Conservation (phyloP, 805 yeast genomes). For the Candida insectorum region DNA sequence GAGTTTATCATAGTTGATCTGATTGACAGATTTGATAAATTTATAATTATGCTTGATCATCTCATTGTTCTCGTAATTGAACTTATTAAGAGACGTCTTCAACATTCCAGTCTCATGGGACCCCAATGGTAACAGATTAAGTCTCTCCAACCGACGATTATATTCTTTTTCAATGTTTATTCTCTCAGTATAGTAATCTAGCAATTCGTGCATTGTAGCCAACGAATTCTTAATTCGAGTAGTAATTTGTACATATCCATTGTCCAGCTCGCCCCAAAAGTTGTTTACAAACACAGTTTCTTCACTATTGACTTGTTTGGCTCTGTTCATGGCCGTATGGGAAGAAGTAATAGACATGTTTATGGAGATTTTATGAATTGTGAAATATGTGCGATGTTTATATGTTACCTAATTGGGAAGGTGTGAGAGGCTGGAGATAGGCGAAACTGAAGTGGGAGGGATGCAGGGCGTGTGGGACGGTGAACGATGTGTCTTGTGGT, state of each 20-base stretch:
- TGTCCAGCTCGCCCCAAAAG: constrained; percentile 63
- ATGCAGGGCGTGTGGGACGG: too few species aligned
- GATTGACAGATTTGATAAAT: constrained; percentile 49
- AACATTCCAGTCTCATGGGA: constrained; percentile 57
- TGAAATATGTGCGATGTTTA: constrained; percentile 4
- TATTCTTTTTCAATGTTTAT: constrained; percentile 72
- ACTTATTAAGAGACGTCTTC: constrained; percentile 54
- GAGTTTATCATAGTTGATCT: constrained; percentile 47
- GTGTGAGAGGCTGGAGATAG: not conserved
- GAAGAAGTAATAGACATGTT: not conserved
- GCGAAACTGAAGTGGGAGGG: too few species aligned
- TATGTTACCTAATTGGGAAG: constrained; percentile 10
- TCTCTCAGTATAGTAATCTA: constrained; percentile 37
- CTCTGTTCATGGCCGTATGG: not conserved
- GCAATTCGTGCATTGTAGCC: constrained; percentile 44
- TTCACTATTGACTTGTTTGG: constrained; percentile 2
- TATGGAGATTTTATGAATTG: not conserved
- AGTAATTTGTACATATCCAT: constrained; percentile 56
- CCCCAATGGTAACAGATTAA: constrained; percentile 50
- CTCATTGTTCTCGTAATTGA: constrained; percentile 56
- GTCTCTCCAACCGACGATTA: constrained; percentile 47
- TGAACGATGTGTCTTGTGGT: too few species aligned
- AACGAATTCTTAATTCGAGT: constrained; percentile 58
- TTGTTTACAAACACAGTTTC: constrained; percentile 37
- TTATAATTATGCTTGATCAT: constrained; percentile 56